Conservation (phyloP, 2,329 filamentous ascomycete genomes). For the Phyllosticta citriasiana region DNA sequence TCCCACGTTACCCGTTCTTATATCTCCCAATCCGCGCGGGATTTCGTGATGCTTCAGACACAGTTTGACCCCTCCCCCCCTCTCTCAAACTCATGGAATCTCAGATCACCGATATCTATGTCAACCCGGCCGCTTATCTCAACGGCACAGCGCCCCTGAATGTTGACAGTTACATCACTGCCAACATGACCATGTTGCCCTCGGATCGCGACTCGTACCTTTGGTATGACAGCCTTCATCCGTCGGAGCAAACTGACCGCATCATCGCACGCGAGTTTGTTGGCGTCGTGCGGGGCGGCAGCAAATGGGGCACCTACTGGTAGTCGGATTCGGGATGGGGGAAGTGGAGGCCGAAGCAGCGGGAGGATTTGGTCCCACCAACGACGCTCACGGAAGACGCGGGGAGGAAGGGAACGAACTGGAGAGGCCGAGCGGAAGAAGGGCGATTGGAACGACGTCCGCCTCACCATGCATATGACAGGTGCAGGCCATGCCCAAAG, state of each 20-base stretch:
- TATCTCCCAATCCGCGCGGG: neutral
- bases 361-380: neutral
- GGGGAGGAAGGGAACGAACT: neutral
- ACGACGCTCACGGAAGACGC: neutral
- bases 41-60: neutral
- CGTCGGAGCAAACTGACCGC: constrained; percentile 52
- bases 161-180: constrained; percentile 50
- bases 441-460: neutral
- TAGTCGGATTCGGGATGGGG: neutral
- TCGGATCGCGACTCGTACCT: constrained; percentile 36
- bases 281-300: constrained; percentile 41
- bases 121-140: constrained; percentile 51
- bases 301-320: constrained; percentile 39
- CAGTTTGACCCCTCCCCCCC: constrained; percentile 9
- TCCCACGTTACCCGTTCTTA: neutral
- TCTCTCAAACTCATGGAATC: neutral
- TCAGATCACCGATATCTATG: constrained; percentile 53
- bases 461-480: neutral
- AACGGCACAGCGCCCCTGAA: constrained; percentile 53
- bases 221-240: constrained; percentile 69
- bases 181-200: constrained; percentile 30
- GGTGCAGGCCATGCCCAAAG: neutral
- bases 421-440: neutral
- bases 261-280: constrained; percentile 48
- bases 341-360: neutral